Base-by-base conservation (phyloP, 345 rosid genomes). In the Iberis pinnata region DNA sequence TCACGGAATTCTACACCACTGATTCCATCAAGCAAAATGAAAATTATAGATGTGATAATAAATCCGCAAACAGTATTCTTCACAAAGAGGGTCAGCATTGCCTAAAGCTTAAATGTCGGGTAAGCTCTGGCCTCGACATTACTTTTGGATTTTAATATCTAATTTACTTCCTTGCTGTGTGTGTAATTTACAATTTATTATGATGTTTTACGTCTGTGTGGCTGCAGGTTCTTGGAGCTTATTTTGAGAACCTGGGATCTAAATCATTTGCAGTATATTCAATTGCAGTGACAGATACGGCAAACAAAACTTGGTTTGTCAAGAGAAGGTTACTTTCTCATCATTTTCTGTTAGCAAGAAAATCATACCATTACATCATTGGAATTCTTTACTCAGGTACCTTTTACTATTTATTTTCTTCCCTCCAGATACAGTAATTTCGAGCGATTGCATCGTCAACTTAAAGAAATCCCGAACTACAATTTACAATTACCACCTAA, bases 231-330 rank as follows among this genome's bases (percentile, higher is more conserved):
- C 61, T 78, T 45, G 99, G 99, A 74, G 97, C 99, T 46, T 83
- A 82, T 60, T 86, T 93, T 61, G 99, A 93, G 76, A 93, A 93
- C 71, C 71, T 73, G 40, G 89, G 86, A 31, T 86, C 99, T 24
- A 93, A 88, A 69, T 79, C 97, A 31, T 93, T 93, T 75, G 99
- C 99, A 22, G 99, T 88, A 68, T 93, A 93, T 75, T 88, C 95
- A 63, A 88, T 93, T 70, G 97, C 92, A 16, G 95, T 93, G 71
- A 86, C 94, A 45, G 97, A 83, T 76, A 68, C 72, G 43, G 94
- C 76, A 70, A 75, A 71, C 64, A 74, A 73, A 72, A 83, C 95
- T 55, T 79, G 92, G 99, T 83, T 80, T 79, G 99, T 88, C 43
- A 86, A 80, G 63, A 86, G 99, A 88, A 88, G 99, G 99, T 93